These are phyloP conservation scores for Chaetomium sp. DNA, from an alignment of 2,329 filamentous ascomycete species.

Conservation along the genomic window DNA sequence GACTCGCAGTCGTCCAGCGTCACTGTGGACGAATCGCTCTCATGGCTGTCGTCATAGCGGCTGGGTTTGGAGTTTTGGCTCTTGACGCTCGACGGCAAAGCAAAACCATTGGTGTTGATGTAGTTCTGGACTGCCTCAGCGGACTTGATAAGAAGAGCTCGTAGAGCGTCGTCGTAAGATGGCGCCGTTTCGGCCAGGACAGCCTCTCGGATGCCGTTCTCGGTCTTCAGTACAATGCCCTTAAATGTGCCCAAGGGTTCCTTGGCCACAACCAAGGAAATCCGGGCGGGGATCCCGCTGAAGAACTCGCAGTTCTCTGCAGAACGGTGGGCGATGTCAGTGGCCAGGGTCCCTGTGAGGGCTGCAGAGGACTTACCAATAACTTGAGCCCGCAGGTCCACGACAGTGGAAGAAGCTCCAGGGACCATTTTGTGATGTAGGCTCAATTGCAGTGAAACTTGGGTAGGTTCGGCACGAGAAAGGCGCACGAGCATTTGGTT, in stretches of 20 bases:
- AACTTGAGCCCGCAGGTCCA: conserved; percentile 27
- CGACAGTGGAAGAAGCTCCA: not conserved
- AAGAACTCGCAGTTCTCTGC: conserved; percentile 40
- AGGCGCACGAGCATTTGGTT: conserved; percentile 31
- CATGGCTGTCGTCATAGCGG: conserved; percentile 21
- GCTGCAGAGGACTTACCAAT: conserved; percentile 29
- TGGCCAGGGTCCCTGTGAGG: conserved; percentile 13
- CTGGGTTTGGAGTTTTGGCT: conserved; percentile 10
- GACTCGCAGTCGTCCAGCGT: conserved; percentile 29
- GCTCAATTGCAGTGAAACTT: conserved; percentile 8
- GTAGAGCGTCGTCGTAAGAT: conserved; percentile 41
- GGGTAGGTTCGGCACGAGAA: conserved; percentile 11
- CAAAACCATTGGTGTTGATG: conserved; percentile 42
- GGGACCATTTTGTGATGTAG: conserved; percentile 25
- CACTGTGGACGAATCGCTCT: conserved; percentile 30
- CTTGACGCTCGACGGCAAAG: conserved; percentile 24
- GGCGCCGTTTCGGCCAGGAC: conserved; percentile 41
- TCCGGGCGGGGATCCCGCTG: conserved; percentile 24
- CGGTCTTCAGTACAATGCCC: conserved; percentile 34
- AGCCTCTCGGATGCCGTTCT: conserved; percentile 35
- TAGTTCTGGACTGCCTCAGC: conserved; percentile 44
- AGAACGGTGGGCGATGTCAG: conserved; percentile 6
- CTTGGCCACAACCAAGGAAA: conserved; percentile 35
- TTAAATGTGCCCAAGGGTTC: conserved; percentile 36
- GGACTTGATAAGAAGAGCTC: conserved; percentile 44